A percentile compares a stretch with the other conserved stretches of the same genome.
Evolutionary conservation across 805 yeast genomes (phyloP).

Genomic region (Candida dendrica): DNA sequence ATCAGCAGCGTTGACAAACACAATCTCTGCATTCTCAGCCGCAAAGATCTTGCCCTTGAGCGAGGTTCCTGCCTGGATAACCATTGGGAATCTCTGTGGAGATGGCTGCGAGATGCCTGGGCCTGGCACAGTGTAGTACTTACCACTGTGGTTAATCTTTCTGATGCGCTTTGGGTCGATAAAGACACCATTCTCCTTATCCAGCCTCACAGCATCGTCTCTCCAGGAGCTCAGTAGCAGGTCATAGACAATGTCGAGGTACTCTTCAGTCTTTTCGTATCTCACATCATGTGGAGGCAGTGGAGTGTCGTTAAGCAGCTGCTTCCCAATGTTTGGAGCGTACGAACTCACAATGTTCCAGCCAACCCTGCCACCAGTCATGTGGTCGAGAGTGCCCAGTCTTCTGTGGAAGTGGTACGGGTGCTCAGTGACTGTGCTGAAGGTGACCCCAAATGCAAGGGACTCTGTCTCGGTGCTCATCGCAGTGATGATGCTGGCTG

Average conservation of each 20-base stretch:
- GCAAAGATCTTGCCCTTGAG: constrained; percentile 31
- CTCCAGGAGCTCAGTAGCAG: constrained; percentile 34
- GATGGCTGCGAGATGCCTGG: constrained; percentile 32
- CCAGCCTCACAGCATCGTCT: constrained; percentile 24
- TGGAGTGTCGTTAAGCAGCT: constrained; percentile 25
- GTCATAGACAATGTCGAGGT: constrained; percentile 29
- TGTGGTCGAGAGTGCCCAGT: constrained; percentile 32
- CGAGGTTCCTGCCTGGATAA: constrained; percentile 36
- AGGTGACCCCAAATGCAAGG: constrained; percentile 31
- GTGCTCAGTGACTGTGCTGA: constrained; percentile 33
- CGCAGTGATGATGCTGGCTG: constrained; percentile 23
- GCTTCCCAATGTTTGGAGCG: constrained; percentile 32
- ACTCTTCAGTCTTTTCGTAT: constrained; percentile 32
- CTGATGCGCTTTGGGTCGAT: constrained; percentile 27
- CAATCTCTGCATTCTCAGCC: constrained; percentile 32
- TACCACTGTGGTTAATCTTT: constrained; percentile 29
- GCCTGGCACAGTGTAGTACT: constrained; percentile 29
- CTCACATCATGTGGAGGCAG: constrained; percentile 33
- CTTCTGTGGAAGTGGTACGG: constrained; percentile 34
- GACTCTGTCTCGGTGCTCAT: constrained; percentile 33
- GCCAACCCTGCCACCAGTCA: constrained; percentile 34
- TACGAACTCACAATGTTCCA: constrained; percentile 39
- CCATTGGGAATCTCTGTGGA: constrained; percentile 33
- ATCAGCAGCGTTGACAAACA: constrained; percentile 26
- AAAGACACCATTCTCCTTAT: constrained; percentile 22